Evolutionary conservation across 2,329 filamentous ascomycete species (phyloP), one percentile per base, ranked within the genome.

Genomic region (Corynespora cassiicola): DNA sequence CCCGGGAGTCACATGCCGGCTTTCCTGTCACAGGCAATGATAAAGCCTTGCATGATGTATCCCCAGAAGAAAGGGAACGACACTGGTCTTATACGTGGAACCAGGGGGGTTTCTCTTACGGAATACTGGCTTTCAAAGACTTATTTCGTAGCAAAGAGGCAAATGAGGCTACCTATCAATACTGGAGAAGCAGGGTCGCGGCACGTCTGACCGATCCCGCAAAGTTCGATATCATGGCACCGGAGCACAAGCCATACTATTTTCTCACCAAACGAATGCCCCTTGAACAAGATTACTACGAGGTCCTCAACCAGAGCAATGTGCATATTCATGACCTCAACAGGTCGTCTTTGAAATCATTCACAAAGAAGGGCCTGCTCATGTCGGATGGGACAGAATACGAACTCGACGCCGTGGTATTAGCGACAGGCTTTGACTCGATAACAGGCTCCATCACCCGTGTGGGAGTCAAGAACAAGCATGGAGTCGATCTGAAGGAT

Each of bases 81-180:
- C n/a, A n/a, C n/a, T n/a, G n/a, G n/a, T n/a, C n/a, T n/a, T n/a
- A n/a, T 24, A 24, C 22, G 22, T n/a, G 7, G 22, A 7, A n/a
- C n/a, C n/a, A n/a, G 22, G 22, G 81, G 76, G 0, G 78, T 76
- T 0, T 77, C 10, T n/a, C n/a, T n/a, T n/a, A n/a, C n/a, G n/a
- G n/a, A n/a, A n/a, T n/a, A n/a, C n/a, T n/a, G n/a, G n/a, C n/a
- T n/a, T n/a, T n/a, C n/a, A n/a, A n/a, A n/a, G n/a, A n/a, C n/a
- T n/a, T n/a, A n/a, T n/a, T n/a, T n/a, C n/a, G 52, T 24, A 58
- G 68, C 35, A 42, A 54, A 34, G 54, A 61, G 34, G 60, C 62
- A 14, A 71, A 70, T 32, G 50, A 56, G 12, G 49, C 63, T 23
- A 54, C 61, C 2, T 71, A 70, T 50, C 55, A 67, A 20, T 70